Base-by-base conservation (phyloP, 805 yeast genomes). In the Kodamaea restingae region DNA sequence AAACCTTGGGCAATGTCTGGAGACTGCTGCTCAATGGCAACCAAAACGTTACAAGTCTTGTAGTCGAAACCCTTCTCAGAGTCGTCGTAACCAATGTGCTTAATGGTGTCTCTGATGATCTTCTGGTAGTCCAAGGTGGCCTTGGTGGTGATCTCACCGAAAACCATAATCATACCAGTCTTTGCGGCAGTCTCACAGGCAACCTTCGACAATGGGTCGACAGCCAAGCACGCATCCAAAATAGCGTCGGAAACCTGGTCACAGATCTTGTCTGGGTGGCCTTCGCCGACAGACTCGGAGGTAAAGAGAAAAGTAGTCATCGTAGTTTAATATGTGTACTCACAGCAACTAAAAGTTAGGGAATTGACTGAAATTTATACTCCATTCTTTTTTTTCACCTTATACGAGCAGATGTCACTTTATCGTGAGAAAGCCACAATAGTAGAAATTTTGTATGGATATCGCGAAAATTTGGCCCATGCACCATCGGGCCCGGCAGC, bases 1-100 rank as follows among this genome's bases (percentile, higher is more conserved):
- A 93, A 81, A 80, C 98, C 98, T 75, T 91, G 98, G 47, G 98
- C 98, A 60, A 93, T 93, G 74, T 93, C 98, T 56, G 95, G 93
- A 39, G 97, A 88, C 76, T 93, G 98, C 76, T 93, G 97, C 78
- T 93, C 98, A 68, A 93, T 88, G 67, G 98, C 98, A 48, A 93
- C 98, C 50, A 93, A 77, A 43, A 93, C 98, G 73, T 93, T 93
- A 80, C 98, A 93, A 57, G 98, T 93, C 78, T 91, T 91, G 86
- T 88, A 91, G 72, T 93, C 98, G 64, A 93, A 93, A 56, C 98
- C 98, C 76, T 93, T 93, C 39, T 78, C 95, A 48, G 95, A 84
- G 63, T 80, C 76, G 68, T 93, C 98, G 76, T 93, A 93, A 63
- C 98, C 98, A 70, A 93, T 93, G 71, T 88, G 88, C 77, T 91